Conservation (phyloP, 768 basidiomycete genomes). For the Boletus subparvulus region DNA sequence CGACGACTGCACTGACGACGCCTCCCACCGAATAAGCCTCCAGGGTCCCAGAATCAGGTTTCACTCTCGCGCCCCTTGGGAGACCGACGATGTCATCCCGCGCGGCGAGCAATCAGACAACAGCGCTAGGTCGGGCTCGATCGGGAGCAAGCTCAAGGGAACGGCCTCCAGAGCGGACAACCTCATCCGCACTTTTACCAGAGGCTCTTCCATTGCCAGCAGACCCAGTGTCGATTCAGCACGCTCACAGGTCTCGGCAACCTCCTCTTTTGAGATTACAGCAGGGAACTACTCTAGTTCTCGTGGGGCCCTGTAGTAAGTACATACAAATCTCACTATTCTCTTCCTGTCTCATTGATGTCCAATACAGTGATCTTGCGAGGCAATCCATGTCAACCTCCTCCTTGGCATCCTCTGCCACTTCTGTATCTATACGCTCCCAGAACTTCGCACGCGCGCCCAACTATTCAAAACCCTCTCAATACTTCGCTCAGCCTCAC, state of each 20-base stretch:
- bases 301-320: conserved; percentile 61
- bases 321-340: conserved; percentile 3
- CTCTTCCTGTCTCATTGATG: conserved; percentile 1
- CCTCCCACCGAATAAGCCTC: conserved; percentile 58
- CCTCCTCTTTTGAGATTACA: conserved; percentile 59
- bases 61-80: conserved; percentile 83
- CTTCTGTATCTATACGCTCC: conserved; percentile 27
- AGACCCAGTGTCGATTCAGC: conserved; percentile 68
- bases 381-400: conserved; percentile 61
- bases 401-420: conserved; percentile 40
- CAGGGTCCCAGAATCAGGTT: conserved; percentile 84
- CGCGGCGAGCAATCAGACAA: conserved; percentile 50
- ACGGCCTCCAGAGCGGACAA: conserved; percentile 34
- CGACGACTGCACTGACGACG: conserved; percentile 42
- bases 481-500: conserved; percentile 5
- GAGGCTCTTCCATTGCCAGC: conserved; percentile 41
- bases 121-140: conserved; percentile 30
- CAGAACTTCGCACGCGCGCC: conserved; percentile 41
- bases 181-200: conserved; percentile 46
- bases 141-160: conserved; percentile 31
- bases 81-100: conserved; percentile 51
- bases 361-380: conserved; percentile 48
- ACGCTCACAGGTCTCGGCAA: conserved; percentile 49
- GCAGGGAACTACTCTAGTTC: conserved; percentile 50
- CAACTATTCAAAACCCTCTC: conserved; percentile 8